Evolutionary conservation across 768 basidiomycete genomes (phyloP).

Genomic region (Leccinellum rugosiceps): DNA sequence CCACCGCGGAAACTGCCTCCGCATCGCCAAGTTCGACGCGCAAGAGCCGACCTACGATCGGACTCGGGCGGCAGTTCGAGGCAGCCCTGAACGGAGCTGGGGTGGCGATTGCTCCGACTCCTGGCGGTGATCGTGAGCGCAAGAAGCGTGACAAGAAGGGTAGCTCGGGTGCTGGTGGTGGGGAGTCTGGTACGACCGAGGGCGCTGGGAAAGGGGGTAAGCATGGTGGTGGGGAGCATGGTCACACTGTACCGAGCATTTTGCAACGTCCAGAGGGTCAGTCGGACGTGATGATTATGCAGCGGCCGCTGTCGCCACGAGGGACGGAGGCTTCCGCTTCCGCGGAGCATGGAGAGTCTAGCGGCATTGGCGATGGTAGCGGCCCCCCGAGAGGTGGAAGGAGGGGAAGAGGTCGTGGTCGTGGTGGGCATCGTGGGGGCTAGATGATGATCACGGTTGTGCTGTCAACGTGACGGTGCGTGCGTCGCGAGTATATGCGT

Average conservation of each 20-base stretch:
- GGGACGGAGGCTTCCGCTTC: conserved; percentile 11
- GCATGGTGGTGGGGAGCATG: conserved; percentile 15
- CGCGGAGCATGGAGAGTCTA: neutral
- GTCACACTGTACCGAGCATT: conserved; percentile 15
- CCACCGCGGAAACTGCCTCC: conserved; percentile 1
- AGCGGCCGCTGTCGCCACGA: conserved; percentile 10
- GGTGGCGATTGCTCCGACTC: conserved; percentile 32
- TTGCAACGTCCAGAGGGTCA: conserved; percentile 24
- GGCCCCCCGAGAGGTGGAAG: conserved; percentile 18
- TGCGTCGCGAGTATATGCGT: neutral
- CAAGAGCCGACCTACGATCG: conserved; percentile 56
- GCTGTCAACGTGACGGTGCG: neutral
- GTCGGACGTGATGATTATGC: conserved; percentile 8
- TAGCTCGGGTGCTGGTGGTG: conserved; percentile 15
- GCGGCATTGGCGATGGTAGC: conserved; percentile 4
- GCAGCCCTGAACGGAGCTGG: conserved; percentile 67
- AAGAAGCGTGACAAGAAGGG: conserved; percentile 36
- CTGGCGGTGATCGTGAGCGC: conserved; percentile 24
- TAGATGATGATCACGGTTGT: conserved; percentile 2
- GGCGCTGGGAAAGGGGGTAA: conserved; percentile 6
- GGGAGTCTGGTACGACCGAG: conserved; percentile 5
- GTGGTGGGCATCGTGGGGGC: conserved; percentile 30
- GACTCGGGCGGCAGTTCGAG: conserved; percentile 66
- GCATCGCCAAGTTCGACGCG: conserved; percentile 32
- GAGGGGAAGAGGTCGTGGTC: conserved; percentile 31